A percentile compares a stretch with the other conserved stretches of the same genome.
Conservation (phyloP, 1,284 basidiomycete genomes). For the Puccinia hordei region DNA sequence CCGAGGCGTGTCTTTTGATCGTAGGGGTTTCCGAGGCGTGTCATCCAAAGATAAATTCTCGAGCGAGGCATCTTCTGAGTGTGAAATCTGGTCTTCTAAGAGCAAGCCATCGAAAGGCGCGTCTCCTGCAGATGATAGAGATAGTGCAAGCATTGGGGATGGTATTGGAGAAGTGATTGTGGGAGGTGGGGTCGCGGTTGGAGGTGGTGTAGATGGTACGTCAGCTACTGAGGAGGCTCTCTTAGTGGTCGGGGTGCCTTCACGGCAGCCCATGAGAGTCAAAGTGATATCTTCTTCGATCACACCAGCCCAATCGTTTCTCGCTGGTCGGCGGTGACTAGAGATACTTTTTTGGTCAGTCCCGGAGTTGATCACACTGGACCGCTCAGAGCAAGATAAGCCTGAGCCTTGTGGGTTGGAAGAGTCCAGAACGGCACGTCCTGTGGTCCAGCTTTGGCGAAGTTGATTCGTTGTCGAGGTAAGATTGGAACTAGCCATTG, state of each 20-base stretch:
- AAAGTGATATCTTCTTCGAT: slow-evolving; percentile 33
- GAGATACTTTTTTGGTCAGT: slow-evolving; percentile 10
- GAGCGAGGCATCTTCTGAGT: background rate
- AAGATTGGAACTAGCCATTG: slow-evolving; percentile 21
- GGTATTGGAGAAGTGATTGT: background rate
- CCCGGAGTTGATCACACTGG: slow-evolving; percentile 1
- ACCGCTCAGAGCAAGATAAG: slow-evolving; percentile 4
- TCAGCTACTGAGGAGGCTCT: background rate
- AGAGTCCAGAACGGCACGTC: background rate
- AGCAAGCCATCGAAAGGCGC: background rate
- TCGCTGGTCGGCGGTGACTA: slow-evolving; percentile 3
- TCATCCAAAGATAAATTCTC: too few relatives aligned
- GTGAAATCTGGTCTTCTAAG: background rate
- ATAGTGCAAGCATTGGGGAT: background rate
- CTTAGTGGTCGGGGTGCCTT: background rate
- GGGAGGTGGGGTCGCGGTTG: background rate
- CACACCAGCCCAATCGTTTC: slow-evolving; percentile 11
- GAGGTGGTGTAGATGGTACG: background rate
- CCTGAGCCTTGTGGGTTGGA: background rate
- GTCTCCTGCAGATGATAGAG: background rate
- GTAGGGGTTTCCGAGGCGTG: background rate
- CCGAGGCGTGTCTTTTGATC: too few relatives aligned
- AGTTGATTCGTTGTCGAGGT: slow-evolving; percentile 11
- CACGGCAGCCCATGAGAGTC: slow-evolving; percentile 18
- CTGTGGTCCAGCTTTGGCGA: slow-evolving; percentile 34